Evolutionary conservation across 1,139 yeast genomes (phyloP).

Genomic region (Yamadazyma songkhlaensis): DNA sequence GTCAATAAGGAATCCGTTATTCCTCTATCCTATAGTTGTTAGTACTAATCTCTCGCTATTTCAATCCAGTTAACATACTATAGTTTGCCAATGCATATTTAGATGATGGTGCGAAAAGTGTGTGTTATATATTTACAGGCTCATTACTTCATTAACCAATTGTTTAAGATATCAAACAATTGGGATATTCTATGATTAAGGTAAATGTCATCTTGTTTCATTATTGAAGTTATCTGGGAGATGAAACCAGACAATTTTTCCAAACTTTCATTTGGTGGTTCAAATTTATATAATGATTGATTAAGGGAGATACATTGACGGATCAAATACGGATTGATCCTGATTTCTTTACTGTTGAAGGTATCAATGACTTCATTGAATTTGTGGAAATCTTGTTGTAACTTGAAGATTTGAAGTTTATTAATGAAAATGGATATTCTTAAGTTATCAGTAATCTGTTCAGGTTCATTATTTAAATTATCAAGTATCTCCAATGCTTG

Average conservation of each 20-base stretch:
- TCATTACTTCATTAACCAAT: constrained; percentile 20
- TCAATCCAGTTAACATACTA: constrained; percentile 4
- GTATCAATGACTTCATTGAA: constrained; percentile 21
- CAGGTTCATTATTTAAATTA: constrained; percentile 16
- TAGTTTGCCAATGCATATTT: constrained; percentile 7
- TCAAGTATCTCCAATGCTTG: constrained; percentile 24
- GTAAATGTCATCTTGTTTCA: constrained; percentile 29
- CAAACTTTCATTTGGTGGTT: constrained; percentile 8
- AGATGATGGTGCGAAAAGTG: constrained; percentile 4
- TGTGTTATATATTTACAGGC: constrained; percentile 5
- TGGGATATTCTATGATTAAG: constrained; percentile 18
- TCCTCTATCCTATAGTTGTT: constrained; percentile 4
- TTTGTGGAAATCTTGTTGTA: constrained; percentile 17
- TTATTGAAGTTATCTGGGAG: constrained; percentile 30
- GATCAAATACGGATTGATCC: constrained; percentile 34
- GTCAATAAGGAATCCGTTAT: constrained; percentile 5
- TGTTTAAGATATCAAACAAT: constrained; percentile 23
- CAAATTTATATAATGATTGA: constrained; percentile 16
- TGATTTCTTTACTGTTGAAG: constrained; percentile 30
- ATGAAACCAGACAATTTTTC: constrained; percentile 26
- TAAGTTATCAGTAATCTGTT: constrained; percentile 17
- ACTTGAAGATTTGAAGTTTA: constrained; percentile 22
- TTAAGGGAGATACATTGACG: constrained; percentile 33
- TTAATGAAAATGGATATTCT: background rate
- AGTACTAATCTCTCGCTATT: background rate